phyloP scores from a whole-genome alignment of 2,329 filamentous ascomycete species.

The Exophiala xenobiotica region DNA sequence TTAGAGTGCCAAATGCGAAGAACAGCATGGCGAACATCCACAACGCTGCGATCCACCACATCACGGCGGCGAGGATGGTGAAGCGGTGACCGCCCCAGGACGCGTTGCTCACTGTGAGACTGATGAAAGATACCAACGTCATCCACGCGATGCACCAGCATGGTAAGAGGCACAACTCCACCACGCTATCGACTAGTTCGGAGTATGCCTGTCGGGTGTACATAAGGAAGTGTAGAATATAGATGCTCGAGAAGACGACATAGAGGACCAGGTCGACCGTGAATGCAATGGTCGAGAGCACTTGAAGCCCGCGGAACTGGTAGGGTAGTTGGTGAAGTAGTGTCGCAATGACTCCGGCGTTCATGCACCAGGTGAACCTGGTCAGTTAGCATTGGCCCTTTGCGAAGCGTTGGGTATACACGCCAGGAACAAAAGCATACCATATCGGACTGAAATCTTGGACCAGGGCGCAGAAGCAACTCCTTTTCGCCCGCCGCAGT shows the following conservation, averaged over 20 bases:
- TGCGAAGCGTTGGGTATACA: background rate
- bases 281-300: slow-evolving; percentile 42
- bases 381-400: no score
- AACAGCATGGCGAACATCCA: slow-evolving; percentile 33
- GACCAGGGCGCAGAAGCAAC: slow-evolving; percentile 17
- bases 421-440: slow-evolving; percentile 3
- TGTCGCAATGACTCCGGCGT: slow-evolving; percentile 23
- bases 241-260: slow-evolving; percentile 33
- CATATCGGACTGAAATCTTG: slow-evolving; percentile 24
- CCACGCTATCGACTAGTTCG: slow-evolving; percentile 34
- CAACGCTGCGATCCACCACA: slow-evolving; percentile 44
- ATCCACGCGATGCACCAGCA: slow-evolving; percentile 40
- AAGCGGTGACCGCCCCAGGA: slow-evolving; percentile 33
- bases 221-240: slow-evolving; percentile 35
- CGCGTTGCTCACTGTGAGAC: slow-evolving; percentile 57
- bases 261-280: slow-evolving; percentile 40
- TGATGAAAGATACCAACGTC: slow-evolving; percentile 33
- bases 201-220: slow-evolving; percentile 36
- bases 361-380: slow-evolving; percentile 30
- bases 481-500: slow-evolving; percentile 6
- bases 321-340: slow-evolving; percentile 34
- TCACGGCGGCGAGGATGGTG: slow-evolving; percentile 37
- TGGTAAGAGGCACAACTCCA: slow-evolving; percentile 41
- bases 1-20: slow-evolving; percentile 34
- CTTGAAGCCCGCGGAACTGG: slow-evolving; percentile 41